phyloP scores from a whole-genome alignment of 257 asterid species.

The Solanum tarapatanum region DNA sequence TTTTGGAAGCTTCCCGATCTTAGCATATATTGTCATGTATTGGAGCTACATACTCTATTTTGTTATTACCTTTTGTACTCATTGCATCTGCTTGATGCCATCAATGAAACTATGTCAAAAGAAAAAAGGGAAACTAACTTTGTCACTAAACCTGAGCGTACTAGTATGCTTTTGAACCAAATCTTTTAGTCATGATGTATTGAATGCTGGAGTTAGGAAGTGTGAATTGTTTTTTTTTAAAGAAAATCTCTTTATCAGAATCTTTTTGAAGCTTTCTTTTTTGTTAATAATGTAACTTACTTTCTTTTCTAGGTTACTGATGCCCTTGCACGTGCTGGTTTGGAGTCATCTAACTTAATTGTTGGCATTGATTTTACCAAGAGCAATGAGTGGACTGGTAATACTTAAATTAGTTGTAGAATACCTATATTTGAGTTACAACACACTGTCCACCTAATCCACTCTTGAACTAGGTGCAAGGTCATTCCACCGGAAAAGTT shows the following conservation, averaged over 20 bases:
- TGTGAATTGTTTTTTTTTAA: background rate
- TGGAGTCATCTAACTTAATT: constrained; percentile 87
- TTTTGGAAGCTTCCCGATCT: background rate
- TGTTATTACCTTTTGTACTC: background rate
- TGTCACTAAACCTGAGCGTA: background rate
- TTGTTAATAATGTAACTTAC: background rate
- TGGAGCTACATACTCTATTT: background rate
- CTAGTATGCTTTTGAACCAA: background rate
- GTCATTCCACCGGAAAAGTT: constrained; percentile 69
- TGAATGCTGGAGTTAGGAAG: background rate
- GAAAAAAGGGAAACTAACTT: background rate
- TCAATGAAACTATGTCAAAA: background rate
- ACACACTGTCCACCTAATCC: background rate
- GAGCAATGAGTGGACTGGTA: constrained; percentile 99
- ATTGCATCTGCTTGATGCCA: background rate
- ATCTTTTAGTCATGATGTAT: background rate
- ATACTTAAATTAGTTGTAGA: background rate
- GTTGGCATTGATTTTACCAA: constrained; percentile 96
- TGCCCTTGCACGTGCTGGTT: constrained; percentile 91
- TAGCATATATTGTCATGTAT: background rate
- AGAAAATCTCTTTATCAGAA: background rate
- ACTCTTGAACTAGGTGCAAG: constrained; percentile 48
- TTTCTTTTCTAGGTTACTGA: constrained; percentile 56
- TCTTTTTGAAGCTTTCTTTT: background rate
- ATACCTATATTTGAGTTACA: background rate